Evolutionary conservation across 768 basidiomycete genomes (phyloP), one percentile per base, ranked within the genome.

Genomic region (Cyclocybe cylindracea): DNA sequence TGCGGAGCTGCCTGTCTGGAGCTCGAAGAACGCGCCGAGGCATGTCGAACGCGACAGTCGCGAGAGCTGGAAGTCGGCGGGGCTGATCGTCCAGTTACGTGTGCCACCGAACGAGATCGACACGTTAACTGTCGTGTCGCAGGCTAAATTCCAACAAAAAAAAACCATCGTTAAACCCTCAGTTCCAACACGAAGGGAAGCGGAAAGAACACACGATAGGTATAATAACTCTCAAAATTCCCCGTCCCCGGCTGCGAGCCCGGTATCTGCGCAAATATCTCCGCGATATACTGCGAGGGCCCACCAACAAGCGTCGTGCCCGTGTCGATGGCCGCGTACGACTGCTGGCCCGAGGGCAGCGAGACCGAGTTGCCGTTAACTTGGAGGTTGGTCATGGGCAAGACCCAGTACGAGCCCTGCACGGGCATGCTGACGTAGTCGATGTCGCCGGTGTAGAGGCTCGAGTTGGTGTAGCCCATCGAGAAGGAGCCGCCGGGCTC

Each of bases 301-400:
- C 93, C 96, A 6, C 91, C 94, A 38, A 98, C 80, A 36, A 98
- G 82, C 2, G 97, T 98, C 0, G 97, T 98, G 47, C 96, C 97
- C 2, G 95, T 97, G 64, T 99, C 97, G 53, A 98, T 97, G 10
- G 94, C 97, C 2, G 89, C 85, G 51, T 80, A 82, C 0, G 86
- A 77, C 1, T 59, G 60, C 4, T 71, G 61, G 0, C 79, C 79
- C 0, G 76, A 68, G 1, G 78, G 65, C 7, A 90, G 58, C 0
- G 70, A 54, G 10, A 91, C 59, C 1, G 70, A 60, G 9, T 60
- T 72, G 16, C 83, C 84, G 56, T 89, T 82, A 0, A 90, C 83
- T 2, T 75, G 80, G 18, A 95, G 54, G 2, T 67, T 89, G 7
- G 77, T 77, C 54, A 96, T 58, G 4, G 86, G 76, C 13, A 97